Evolutionary conservation across 768 basidiomycete species (phyloP).

Genomic region (Lentinula edodes): DNA sequence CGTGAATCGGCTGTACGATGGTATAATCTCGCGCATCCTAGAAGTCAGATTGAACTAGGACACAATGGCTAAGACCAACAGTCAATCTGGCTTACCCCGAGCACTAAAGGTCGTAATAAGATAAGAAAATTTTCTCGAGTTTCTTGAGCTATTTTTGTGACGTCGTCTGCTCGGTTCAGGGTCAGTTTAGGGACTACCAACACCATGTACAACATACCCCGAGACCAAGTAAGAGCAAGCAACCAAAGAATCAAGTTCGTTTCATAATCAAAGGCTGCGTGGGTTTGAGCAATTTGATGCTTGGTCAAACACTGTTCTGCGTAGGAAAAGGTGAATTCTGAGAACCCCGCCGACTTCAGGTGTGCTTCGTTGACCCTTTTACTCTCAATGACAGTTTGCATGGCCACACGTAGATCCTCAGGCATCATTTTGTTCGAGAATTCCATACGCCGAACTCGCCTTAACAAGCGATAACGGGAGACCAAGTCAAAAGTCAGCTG

Average conservation of each 20-base stretch:
- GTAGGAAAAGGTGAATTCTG: conserved; percentile 29
- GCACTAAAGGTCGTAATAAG: conserved; percentile 29
- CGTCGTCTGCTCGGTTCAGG: conserved; percentile 22
- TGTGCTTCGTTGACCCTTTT: conserved; percentile 42
- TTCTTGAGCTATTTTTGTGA: conserved; percentile 30
- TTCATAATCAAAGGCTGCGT: not conserved
- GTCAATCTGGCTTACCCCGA: not conserved
- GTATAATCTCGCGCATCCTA: not conserved
- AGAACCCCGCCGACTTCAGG: conserved; percentile 34
- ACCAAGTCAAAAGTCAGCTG: conserved; percentile 44
- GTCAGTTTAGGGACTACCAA: not conserved
- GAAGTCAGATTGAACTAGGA: too few species aligned
- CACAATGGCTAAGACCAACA: not conserved
- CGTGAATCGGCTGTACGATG: too few species aligned
- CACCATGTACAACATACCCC: conserved; percentile 16
- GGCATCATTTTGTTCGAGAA: conserved; percentile 23
- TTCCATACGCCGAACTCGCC: conserved; percentile 36
- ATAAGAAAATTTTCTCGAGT: conserved; percentile 35
- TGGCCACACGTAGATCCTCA: conserved; percentile 50
- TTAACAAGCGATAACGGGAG: conserved; percentile 40
- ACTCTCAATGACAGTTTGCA: conserved; percentile 59
- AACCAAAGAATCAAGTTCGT: conserved; percentile 19
- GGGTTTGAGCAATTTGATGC: not conserved
- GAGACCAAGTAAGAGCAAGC: conserved; percentile 28
- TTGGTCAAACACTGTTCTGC: conserved; percentile 8